Conservation (phyloP, 805 yeast genomes). For the Starmerella asiatica region DNA sequence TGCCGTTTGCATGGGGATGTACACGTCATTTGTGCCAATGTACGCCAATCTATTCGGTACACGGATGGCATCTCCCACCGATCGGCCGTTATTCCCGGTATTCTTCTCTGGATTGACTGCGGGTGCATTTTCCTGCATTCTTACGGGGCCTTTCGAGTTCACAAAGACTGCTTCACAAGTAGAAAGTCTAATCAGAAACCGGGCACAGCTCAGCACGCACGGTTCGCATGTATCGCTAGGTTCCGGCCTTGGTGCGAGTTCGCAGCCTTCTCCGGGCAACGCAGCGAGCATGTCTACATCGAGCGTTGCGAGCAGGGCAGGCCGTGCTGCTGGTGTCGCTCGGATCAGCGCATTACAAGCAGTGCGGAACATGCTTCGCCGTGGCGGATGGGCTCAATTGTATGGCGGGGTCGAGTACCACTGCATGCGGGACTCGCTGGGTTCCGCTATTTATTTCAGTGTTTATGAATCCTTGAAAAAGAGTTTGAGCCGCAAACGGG, state of each 20-base stretch:
- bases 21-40: constrained; percentile 16
- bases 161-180: constrained; percentile 72
- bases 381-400: constrained; percentile 50
- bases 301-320: constrained; percentile 1
- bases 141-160: constrained; percentile 74
- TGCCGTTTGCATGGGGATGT: constrained; percentile 21
- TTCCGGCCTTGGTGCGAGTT: neutral
- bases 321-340: neutral
- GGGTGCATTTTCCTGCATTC: constrained; percentile 40
- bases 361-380: constrained; percentile 39
- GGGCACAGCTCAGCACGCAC: neutral
- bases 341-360: constrained; percentile 31
- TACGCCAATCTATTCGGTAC: constrained; percentile 12
- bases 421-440: constrained; percentile 50
- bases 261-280: neutral
- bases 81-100: constrained; percentile 17
- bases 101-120: constrained; percentile 47
- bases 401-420: constrained; percentile 66
- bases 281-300: constrained; percentile 1
- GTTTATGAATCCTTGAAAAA: constrained; percentile 62
- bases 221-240: too few relatives aligned
- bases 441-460: constrained; percentile 61
- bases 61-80: constrained; percentile 10
- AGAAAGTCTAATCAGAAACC: constrained; percentile 28
- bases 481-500: constrained; percentile 26